Evolutionary conservation across 192 early-diverging fungal genomes (phyloP).

Genomic region (Linnemannia elongata): DNA sequence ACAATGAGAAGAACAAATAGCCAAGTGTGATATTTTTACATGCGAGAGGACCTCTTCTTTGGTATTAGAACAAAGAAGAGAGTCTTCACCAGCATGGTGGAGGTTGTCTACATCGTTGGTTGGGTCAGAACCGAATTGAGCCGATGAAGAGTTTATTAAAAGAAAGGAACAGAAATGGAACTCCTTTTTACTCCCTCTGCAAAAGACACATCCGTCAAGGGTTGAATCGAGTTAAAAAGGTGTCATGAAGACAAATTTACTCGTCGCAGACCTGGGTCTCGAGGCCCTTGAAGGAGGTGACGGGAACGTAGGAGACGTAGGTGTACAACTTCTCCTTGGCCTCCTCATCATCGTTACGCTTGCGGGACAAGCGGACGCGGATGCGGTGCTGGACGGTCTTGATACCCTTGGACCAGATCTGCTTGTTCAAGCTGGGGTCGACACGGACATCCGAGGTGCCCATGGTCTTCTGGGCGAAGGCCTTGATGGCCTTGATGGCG

Average conservation of each 20-base stretch:
- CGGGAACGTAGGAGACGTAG: constrained; percentile 88
- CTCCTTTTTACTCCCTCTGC: neutral
- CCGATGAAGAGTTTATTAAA: constrained; percentile 55
- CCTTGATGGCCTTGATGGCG: constrained; percentile 92
- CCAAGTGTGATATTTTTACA: constrained; percentile 35
- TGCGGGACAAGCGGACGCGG: constrained; percentile 93
- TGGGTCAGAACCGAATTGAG: constrained; percentile 55
- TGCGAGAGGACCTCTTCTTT: constrained; percentile 42
- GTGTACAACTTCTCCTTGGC: constrained; percentile 98
- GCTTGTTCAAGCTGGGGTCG: constrained; percentile 95
- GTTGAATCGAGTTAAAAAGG: neutral
- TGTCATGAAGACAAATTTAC: constrained; percentile 13
- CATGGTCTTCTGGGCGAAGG: constrained; percentile 93
- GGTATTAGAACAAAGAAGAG: neutral
- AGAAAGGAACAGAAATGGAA: constrained; percentile 3
- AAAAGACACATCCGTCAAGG: constrained; percentile 6
- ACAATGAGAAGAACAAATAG: neutral
- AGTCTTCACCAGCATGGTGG: constrained; percentile 48
- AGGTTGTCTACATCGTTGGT: constrained; percentile 55
- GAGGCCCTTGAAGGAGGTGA: constrained; percentile 89
- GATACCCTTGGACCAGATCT: constrained; percentile 92
- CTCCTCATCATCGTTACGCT: constrained; percentile 96
- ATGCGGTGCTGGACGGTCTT: constrained; percentile 95
- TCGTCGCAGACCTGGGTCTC: constrained; percentile 49
- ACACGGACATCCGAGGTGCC: constrained; percentile 96